Conservation (phyloP, 225 moss, liverwort and hornwort species). For the Ulota crispa region DNA sequence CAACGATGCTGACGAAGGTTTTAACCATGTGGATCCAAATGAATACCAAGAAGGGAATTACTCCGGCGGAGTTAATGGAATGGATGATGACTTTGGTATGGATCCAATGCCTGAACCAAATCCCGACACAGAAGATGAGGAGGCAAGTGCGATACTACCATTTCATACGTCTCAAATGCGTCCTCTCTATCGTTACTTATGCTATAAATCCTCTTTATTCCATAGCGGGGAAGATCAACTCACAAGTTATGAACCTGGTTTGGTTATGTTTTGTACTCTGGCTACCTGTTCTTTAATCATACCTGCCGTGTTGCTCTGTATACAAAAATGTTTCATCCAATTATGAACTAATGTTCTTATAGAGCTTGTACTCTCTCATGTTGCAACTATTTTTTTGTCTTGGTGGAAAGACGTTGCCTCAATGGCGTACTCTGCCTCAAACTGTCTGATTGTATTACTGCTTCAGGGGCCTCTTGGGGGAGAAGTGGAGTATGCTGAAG, state of each 20-base stretch:
- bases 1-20: constrained; percentile 51
- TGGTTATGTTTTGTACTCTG: neutral
- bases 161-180: neutral
- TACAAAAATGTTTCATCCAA: neutral
- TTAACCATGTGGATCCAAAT: constrained; percentile 44
- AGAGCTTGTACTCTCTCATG: neutral
- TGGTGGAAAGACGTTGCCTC: neutral
- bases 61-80: constrained; percentile 44
- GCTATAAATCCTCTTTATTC: constrained; percentile 5
- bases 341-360: neutral
- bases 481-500: constrained; percentile 52
- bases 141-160: constrained; percentile 41
- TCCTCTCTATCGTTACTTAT: neutral
- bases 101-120: constrained; percentile 47
- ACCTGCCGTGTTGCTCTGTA: neutral
- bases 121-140: constrained; percentile 53
- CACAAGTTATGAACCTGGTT: constrained; percentile 7
- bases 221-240: neutral
- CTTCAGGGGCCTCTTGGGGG: constrained; percentile 58
- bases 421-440: neutral
- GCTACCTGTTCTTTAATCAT: constrained; percentile 8
- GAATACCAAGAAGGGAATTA: constrained; percentile 49
- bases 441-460: constrained; percentile 18
- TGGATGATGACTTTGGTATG: constrained; percentile 49
- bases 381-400: neutral